phyloP scores from a whole-genome alignment of 305 asterid species.

The Fraxinus sp. region DNA sequence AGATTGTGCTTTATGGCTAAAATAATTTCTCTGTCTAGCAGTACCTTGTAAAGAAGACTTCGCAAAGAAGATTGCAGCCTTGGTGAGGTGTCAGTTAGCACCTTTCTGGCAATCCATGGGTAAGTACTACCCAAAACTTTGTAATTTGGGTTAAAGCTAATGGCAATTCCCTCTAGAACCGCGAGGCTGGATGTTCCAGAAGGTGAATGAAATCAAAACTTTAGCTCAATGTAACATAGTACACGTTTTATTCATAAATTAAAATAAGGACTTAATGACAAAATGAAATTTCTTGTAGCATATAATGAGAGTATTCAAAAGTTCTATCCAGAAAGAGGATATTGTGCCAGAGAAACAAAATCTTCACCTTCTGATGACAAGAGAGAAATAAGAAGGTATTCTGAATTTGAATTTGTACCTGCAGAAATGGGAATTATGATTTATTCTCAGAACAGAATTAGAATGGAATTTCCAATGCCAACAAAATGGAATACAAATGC shows the following conservation, averaged over 20 bases:
- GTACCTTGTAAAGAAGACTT: slow-evolving; percentile 82
- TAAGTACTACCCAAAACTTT: slow-evolving; percentile 98
- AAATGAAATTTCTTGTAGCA: slow-evolving; percentile 1
- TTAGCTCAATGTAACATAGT: slow-evolving; percentile 7
- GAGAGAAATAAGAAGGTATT: slow-evolving; percentile 93
- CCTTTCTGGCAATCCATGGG: slow-evolving; percentile 97
- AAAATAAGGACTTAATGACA: not conserved
- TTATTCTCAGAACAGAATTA: slow-evolving; percentile 13
- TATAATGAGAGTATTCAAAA: not conserved
- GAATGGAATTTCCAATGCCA: slow-evolving; percentile 12
- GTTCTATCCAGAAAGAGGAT: slow-evolving; percentile 9
- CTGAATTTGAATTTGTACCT: slow-evolving; percentile 95
- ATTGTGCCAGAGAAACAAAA: slow-evolving; percentile 4
- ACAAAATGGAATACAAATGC: not conserved
- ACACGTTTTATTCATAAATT: not conserved
- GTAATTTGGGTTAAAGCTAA: slow-evolving; percentile 69
- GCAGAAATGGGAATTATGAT: slow-evolving; percentile 25
- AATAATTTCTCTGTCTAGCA: not conserved
- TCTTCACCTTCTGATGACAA: slow-evolving; percentile 82
- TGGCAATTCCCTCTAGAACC: slow-evolving; percentile 92
- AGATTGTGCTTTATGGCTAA: slow-evolving; percentile 7
- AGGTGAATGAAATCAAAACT: slow-evolving; percentile 11
- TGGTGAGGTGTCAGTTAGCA: slow-evolving; percentile 83
- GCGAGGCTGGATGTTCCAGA: slow-evolving; percentile 69
- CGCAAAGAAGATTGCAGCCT: slow-evolving; percentile 74